Evolutionary conservation across 1,284 basidiomycete genomes (phyloP).

Genomic region (Meripilus lineatus): DNA sequence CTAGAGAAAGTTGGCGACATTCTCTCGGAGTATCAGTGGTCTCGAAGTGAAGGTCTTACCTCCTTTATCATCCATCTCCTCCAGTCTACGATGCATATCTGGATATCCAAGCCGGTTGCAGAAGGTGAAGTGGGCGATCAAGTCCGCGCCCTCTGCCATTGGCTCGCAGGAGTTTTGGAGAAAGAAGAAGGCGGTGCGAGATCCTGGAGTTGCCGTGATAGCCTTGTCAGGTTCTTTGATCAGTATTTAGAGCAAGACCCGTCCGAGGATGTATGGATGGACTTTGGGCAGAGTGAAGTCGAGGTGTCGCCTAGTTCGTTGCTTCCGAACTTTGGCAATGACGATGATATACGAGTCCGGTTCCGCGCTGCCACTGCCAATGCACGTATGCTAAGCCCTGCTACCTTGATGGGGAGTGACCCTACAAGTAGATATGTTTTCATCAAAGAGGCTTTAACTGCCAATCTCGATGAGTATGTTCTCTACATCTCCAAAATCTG

Average conservation of each 20-base stretch:
- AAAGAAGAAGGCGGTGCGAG: conserved; percentile 35
- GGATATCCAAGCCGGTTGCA: conserved; percentile 43
- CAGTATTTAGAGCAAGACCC: conserved; percentile 62
- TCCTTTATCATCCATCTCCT: conserved; percentile 59
- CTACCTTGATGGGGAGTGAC: conserved; percentile 23
- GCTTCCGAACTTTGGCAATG: conserved; percentile 51
- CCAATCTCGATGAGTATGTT: conserved; percentile 44
- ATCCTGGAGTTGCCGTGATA: conserved; percentile 69
- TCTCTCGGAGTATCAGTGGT: conserved; percentile 53
- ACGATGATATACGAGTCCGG: conserved; percentile 83
- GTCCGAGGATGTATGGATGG: conserved; percentile 44
- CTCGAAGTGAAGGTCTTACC: conserved; percentile 50
- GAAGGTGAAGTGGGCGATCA: conserved; percentile 38
- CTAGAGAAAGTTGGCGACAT: conserved; percentile 51
- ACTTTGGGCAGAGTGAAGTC: neutral
- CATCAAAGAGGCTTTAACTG: conserved; percentile 40
- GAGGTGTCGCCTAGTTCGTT: conserved; percentile 30
- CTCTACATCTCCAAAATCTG: conserved; percentile 7
- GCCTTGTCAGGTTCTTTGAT: conserved; percentile 62
- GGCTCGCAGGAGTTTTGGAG: conserved; percentile 43
- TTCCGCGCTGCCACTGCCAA: conserved; percentile 68
- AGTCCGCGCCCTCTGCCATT: conserved; percentile 46
- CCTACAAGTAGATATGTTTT: conserved; percentile 38
- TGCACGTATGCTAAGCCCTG: conserved; percentile 54
- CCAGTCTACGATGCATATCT: conserved; percentile 58